Conservation (phyloP, 225 moss, liverwort and hornwort genomes). For the Physcomitrium patens region DNA sequence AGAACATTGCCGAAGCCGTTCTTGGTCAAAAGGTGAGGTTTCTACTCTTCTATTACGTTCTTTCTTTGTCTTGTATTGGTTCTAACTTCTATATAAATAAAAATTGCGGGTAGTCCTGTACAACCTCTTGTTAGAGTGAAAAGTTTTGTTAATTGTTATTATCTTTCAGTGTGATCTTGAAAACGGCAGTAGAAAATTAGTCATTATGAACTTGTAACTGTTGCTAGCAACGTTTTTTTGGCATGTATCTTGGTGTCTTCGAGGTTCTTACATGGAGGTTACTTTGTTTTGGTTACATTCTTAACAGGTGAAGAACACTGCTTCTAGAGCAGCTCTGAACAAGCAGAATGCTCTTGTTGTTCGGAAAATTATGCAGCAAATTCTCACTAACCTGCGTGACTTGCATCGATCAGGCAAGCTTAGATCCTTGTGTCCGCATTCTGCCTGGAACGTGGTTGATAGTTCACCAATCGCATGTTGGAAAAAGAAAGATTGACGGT, state of each 20-base stretch:
- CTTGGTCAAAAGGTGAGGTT: slow-evolving; percentile 63
- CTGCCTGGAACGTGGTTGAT: neutral
- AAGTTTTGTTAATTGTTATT: neutral
- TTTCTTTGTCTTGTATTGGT: slow-evolving; percentile 13
- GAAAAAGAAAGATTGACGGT: slow-evolving; percentile 16
- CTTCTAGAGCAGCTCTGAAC: slow-evolving; percentile 35
- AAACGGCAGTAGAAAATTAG: slow-evolving; percentile 15
- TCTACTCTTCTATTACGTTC: slow-evolving; percentile 16
- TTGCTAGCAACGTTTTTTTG: neutral
- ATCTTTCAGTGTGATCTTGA: neutral
- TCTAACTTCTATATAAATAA: slow-evolving; percentile 12
- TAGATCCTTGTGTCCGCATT: slow-evolving; percentile 19
- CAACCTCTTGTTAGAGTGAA: neutral
- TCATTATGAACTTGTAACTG: neutral
- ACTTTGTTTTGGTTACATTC: slow-evolving; percentile 22
- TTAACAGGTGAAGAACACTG: slow-evolving; percentile 36
- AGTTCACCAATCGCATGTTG: slow-evolving; percentile 17
- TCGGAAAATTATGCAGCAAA: slow-evolving; percentile 73
- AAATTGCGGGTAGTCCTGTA: slow-evolving; percentile 18
- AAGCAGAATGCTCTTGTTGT: slow-evolving; percentile 54
- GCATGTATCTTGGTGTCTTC: slow-evolving; percentile 2
- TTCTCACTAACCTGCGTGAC: slow-evolving; percentile 71
- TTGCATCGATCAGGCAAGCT: slow-evolving; percentile 82
- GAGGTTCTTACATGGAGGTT: slow-evolving; percentile 16
- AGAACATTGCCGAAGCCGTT: slow-evolving; percentile 66